Evolutionary conservation across 257 asterid genomes (phyloP).

Genomic region (Gentiana macrophylla): DNA sequence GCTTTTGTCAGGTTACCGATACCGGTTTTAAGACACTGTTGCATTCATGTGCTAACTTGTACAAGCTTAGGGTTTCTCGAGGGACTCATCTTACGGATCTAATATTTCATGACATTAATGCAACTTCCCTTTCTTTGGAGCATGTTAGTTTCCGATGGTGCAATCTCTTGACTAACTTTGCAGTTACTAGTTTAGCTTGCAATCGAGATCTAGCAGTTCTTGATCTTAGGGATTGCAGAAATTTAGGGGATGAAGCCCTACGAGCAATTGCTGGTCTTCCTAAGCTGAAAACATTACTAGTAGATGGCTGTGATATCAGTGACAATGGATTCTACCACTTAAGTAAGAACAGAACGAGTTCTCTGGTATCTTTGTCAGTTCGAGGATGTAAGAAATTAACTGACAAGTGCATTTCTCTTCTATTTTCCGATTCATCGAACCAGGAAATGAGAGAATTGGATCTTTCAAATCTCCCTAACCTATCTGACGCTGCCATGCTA

Average conservation of each 20-base stretch:
- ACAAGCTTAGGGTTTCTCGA: constrained; percentile 57
- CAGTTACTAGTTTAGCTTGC: constrained; percentile 54
- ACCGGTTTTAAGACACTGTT: constrained; percentile 80
- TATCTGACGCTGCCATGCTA: constrained; percentile 67
- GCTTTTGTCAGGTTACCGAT: constrained; percentile 90
- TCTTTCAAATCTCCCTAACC: constrained; percentile 70
- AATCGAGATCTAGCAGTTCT: constrained; percentile 48
- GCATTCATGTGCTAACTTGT: constrained; percentile 76
- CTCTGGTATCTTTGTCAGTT: constrained; percentile 60
- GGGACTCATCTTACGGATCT: constrained; percentile 86
- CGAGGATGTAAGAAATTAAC: constrained; percentile 92
- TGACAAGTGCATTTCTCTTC: constrained; percentile 54
- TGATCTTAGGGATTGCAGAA: constrained; percentile 80
- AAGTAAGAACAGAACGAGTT: constrained; percentile 43
- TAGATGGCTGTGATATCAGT: constrained; percentile 80
- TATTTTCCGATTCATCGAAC: constrained; percentile 47
- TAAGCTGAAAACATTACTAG: constrained; percentile 49
- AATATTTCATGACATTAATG: constrained; percentile 79
- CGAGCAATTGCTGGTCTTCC: constrained; percentile 54
- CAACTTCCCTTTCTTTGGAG: constrained; percentile 65
- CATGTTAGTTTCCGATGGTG: constrained; percentile 94
- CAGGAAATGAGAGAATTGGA: constrained; percentile 54
- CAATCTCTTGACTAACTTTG: constrained; percentile 67
- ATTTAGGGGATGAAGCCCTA: constrained; percentile 76
- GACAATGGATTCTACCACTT: constrained; percentile 48